phyloP scores from a whole-genome alignment of 768 basidiomycete species.

The Lactifluus piperatus region DNA sequence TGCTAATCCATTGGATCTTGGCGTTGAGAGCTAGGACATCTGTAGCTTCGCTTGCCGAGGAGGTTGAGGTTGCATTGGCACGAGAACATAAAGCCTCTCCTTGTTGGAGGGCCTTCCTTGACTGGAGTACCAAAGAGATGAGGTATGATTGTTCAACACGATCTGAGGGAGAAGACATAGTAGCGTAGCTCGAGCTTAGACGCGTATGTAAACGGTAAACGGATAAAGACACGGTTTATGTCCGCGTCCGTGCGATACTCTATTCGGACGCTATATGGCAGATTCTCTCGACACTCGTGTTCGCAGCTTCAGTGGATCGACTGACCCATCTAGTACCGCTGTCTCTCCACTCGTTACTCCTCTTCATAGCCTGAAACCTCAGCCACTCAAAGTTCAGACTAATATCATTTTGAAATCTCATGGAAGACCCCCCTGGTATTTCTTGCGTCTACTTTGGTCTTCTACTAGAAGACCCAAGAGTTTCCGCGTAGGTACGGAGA shows the following conservation, averaged over 20 bases:
- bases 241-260: too few species aligned
- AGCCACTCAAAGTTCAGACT: slow-evolving; percentile 35
- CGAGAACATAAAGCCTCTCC: slow-evolving; percentile 67
- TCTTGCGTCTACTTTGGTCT: neutral
- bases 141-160: slow-evolving; percentile 48
- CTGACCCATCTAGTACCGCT: neutral
- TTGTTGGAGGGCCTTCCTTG: slow-evolving; percentile 74
- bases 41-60: slow-evolving; percentile 55
- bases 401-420: slow-evolving; percentile 78
- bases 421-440: slow-evolving; percentile 77
- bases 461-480: slow-evolving; percentile 12
- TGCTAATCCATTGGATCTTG: slow-evolving; percentile 68
- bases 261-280: neutral
- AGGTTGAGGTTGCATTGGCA: slow-evolving; percentile 54
- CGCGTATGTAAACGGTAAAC: neutral
- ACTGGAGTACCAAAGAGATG: slow-evolving; percentile 67
- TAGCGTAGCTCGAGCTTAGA: neutral
- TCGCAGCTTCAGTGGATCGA: slow-evolving; percentile 3
- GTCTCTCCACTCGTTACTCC: slow-evolving; percentile 14
- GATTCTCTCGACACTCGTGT: slow-evolving; percentile 8
- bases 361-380: neutral
- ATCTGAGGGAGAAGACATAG: slow-evolving; percentile 10
- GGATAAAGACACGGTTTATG: neutral
- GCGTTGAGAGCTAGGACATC: slow-evolving; percentile 75
- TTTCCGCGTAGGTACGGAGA: slow-evolving; percentile 56